Evolutionary conservation across 345 rosid species (phyloP).

Genomic region (Salix koriyanagi): DNA sequence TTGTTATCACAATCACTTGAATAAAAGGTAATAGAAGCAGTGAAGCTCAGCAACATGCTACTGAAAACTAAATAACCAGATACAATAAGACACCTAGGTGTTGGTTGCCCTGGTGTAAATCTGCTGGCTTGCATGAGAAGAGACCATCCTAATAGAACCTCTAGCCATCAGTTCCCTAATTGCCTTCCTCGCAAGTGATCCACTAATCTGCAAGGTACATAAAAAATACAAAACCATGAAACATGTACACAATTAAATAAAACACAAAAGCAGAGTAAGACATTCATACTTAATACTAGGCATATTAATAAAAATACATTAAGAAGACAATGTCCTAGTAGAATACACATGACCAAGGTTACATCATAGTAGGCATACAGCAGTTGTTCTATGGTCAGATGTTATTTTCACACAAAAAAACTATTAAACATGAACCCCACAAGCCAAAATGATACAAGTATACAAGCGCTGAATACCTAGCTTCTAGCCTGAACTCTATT

Average conservation of each 20-base stretch:
- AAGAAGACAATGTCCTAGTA: not conserved
- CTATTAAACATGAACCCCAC: no score
- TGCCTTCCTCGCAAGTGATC: conserved; percentile 69
- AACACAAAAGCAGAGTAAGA: not conserved
- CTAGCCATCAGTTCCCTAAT: conserved; percentile 78
- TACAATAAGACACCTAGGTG: conserved; percentile 28
- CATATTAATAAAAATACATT: not conserved
- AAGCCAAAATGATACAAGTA: no score
- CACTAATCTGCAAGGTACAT: conserved; percentile 44
- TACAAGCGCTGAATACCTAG: no score
- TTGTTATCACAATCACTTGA: not conserved
- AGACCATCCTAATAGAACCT: conserved; percentile 68
- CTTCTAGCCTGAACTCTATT: no score
- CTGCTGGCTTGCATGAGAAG: conserved; percentile 78
- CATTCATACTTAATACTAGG: not conserved
- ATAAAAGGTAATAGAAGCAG: not conserved
- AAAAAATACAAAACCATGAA: not conserved
- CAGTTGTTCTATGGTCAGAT: no score
- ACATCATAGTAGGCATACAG: no score
- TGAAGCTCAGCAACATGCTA: not conserved
- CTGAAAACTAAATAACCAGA: not conserved
- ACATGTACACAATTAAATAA: not conserved
- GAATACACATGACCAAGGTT: not conserved
- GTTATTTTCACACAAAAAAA: no score
- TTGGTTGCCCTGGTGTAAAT: conserved; percentile 78